These are phyloP conservation scores for Boletales sp. DNA, from an alignment of 768 basidiomycete genomes.

Conservation along the genomic window DNA sequence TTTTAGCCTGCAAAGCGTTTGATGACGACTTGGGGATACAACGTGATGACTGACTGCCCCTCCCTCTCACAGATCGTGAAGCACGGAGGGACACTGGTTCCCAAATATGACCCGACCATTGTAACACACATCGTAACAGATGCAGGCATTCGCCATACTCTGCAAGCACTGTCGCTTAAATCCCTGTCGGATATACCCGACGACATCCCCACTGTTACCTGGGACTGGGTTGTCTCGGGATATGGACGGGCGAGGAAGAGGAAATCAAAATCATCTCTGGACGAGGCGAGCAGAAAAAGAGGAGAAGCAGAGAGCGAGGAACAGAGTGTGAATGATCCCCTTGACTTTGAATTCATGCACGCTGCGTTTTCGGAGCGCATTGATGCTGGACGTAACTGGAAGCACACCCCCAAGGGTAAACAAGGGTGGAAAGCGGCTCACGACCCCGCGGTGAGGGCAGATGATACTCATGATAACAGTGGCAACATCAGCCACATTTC, in stretches of 20 bases:
- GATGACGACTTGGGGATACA: no score
- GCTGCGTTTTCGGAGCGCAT: slow-evolving; percentile 49
- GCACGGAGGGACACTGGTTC: slow-evolving; percentile 59
- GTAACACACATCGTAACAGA: slow-evolving; percentile 72
- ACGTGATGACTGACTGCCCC: slow-evolving; percentile 1
- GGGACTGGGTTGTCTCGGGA: slow-evolving; percentile 56
- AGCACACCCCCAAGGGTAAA: slow-evolving; percentile 7
- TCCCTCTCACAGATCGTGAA: slow-evolving; percentile 48
- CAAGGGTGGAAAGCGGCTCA: background rate
- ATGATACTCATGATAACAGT: slow-evolving; percentile 4
- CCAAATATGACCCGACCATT: slow-evolving; percentile 49
- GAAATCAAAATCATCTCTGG: slow-evolving; percentile 5
- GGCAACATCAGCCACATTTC: slow-evolving; percentile 46
- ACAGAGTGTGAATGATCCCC: slow-evolving; percentile 6
- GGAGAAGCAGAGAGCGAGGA: slow-evolving; percentile 1
- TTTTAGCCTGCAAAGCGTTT: no score
- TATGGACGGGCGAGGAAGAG: slow-evolving; percentile 24
- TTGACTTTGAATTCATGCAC: slow-evolving; percentile 41
- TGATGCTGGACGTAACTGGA: slow-evolving; percentile 36
- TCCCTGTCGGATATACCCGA: slow-evolving; percentile 54
- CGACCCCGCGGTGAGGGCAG: background rate
- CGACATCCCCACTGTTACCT: slow-evolving; percentile 61
- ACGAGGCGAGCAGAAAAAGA: slow-evolving; percentile 9
- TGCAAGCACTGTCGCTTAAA: slow-evolving; percentile 46
- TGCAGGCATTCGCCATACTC: slow-evolving; percentile 21